Evolutionary conservation across 1,139 yeast species (phyloP), one percentile per base, ranked within the genome.

Genomic region (Pichia sp.): DNA sequence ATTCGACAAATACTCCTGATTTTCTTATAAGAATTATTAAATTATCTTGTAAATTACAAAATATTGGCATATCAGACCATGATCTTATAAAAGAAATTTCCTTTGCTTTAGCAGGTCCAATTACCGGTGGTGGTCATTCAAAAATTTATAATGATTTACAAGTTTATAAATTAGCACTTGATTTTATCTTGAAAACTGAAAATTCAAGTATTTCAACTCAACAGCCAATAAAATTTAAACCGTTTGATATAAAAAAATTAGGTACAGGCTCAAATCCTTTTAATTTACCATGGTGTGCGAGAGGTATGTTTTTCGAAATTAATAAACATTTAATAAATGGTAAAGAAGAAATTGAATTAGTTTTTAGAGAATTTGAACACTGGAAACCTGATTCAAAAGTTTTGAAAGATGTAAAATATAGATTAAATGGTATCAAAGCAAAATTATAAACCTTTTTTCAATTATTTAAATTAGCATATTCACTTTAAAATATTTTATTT

Each of bases 111-210:
- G 92, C 95, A 0, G 97, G 97, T 0, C 84, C 96, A 3, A 68
- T 92, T 45, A 90, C 96, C 0, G 96, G 97, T 3, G 92, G 95
- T 16, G 97, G 97, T 0, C 97, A 92, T 62, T 89, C 97, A 0
- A 82, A 78, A 53, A 80, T 92, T 39, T 92, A 92, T 63, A 85
- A 85, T 57, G 96, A 87, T 55, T 80, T 82, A 5, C 76, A 80
- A 48, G 97, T 92, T 0, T 92, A 92, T 60, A 89, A 82, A 53
- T 62, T 87, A 52, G 96, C 94, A 0, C 59, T 90, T 42, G 75
- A 79, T 49, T 84, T 85, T 60, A 76, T 86, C 2, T 64, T 90
- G 30, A 90, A 85, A 55, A 87, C 97, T 0, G 79, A 82, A 32
- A 83, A 80, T 51, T 49, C 62, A 10, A 12, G 37, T 65, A 89